Evolutionary conservation across 306 rosid genomes (phyloP).

Genomic region (Acacia confusa): DNA sequence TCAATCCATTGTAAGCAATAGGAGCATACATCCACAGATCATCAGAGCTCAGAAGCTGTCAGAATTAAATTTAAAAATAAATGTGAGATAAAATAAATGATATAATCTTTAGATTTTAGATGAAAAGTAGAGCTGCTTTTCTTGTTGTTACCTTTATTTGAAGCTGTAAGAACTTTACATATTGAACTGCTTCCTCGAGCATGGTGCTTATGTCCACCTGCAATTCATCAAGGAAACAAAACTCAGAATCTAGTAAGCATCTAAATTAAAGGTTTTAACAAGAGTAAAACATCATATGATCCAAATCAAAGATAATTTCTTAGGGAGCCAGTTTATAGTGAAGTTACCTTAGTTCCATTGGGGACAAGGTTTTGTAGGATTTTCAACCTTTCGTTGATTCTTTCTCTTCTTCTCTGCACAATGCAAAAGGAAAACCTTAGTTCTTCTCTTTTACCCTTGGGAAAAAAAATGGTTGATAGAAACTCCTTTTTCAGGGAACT

Average conservation of each 20-base stretch:
- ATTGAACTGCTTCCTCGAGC: slow-evolving; percentile 96
- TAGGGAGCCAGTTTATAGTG: background rate
- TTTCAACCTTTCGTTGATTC: slow-evolving; percentile 86
- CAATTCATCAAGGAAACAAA: slow-evolving; percentile 30
- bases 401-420: slow-evolving; percentile 92
- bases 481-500: slow-evolving; percentile 15
- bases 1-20: slow-evolving; percentile 87
- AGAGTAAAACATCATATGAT: background rate
- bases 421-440: slow-evolving; percentile 22
- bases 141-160: slow-evolving; percentile 75
- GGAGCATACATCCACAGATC: slow-evolving; percentile 97
- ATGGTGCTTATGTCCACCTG: slow-evolving; percentile 98
- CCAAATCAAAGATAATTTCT: background rate
- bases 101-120: background rate
- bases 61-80: slow-evolving; percentile 14
- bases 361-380: slow-evolving; percentile 83
- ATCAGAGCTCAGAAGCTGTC: slow-evolving; percentile 84
- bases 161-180: slow-evolving; percentile 86
- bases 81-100: background rate
- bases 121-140: slow-evolving; percentile 6
- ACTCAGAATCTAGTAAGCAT: slow-evolving; percentile 8
- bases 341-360: slow-evolving; percentile 81
- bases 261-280: background rate
- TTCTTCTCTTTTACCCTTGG: slow-evolving; percentile 4
- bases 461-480: slow-evolving; percentile 1